A percentile compares a stretch with the other conserved stretches of the same genome.
phyloP scores from a whole-genome alignment of 352 stramenopile species.

The Aphanomyces euteiches region DNA sequence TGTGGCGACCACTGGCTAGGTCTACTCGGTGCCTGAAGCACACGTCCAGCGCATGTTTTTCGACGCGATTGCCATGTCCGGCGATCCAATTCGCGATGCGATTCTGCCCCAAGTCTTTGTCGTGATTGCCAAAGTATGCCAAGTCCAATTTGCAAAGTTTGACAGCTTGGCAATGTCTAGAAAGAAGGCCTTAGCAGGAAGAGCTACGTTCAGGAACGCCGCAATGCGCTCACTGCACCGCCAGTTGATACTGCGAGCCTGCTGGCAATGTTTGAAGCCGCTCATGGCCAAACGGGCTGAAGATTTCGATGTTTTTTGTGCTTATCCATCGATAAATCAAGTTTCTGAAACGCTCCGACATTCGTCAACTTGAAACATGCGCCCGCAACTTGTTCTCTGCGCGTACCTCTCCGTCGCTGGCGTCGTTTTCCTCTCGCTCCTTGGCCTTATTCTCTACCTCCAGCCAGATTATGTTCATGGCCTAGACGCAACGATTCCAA shows the following conservation, averaged over 20 bases:
- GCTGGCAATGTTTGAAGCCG: too few species aligned
- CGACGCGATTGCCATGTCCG: neutral
- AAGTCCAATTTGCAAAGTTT: neutral
- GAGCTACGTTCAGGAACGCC: constrained; percentile 10
- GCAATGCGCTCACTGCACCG: neutral
- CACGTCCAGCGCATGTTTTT: constrained; percentile 15
- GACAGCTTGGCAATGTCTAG: neutral
- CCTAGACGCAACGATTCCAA: neutral
- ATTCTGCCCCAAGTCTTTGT: constrained; percentile 14
- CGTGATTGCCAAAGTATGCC: neutral
- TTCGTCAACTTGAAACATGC: too few species aligned
- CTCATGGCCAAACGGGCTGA: too few species aligned
- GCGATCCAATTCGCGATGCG: neutral
- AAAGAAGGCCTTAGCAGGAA: constrained; percentile 11
- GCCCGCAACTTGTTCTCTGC: neutral
- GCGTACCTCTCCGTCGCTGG: neutral
- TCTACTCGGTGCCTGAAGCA: neutral
- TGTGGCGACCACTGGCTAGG: neutral
- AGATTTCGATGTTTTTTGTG: too few species aligned
- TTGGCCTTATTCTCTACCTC: neutral
- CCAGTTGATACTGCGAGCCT: too few species aligned
- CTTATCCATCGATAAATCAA: too few species aligned
- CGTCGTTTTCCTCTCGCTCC: constrained; percentile 11
- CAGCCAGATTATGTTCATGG: neutral
- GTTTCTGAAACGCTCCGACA: too few species aligned